Base-by-base conservation (phyloP, 805 yeast species). In the Nakazawaea pomicola region DNA sequence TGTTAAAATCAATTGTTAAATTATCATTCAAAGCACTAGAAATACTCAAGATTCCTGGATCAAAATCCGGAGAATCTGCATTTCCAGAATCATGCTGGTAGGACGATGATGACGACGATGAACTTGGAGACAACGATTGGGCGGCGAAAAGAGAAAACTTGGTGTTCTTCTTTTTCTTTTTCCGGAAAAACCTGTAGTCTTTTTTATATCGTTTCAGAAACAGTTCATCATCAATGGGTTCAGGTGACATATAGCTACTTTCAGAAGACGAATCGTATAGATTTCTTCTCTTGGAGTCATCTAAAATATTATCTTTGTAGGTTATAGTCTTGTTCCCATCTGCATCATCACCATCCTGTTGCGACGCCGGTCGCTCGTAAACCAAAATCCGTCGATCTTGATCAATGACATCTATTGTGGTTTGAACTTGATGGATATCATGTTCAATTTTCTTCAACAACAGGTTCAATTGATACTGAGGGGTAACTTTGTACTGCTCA, bases 1-100 rank as follows among this genome's bases (percentile, higher is more conserved):
- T 5, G 20, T 29, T 30, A 23, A 29, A 38, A 38, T 68, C 67
- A 1, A 64, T 43, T 40, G 12, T 7, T 14, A 35, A 24, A 5
- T 16, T 4, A 17, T 27, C 33, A 18, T 28, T 28, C 27, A 36
- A 20, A 11, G 10, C 34, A 29, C 28, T 20, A 11, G 34, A 29
- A 15, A 29, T 20, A 4, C 29, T 20, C 18, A 36, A 29, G 16
- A 16, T 14, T 29, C 34, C 34, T 6, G 20, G 33, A 29, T 36
- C 34, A 20, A 29, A 9, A 36, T 36, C 27, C 29, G 21, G 7
- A 18, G 23, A 8, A 23, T 24, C 14, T 23, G 16, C 9, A 16
- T 6, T 12, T 23, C 25, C 15, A 9, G 33, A 30, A 30, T 17
- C 23, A 17, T 30, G 23, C 23, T 3, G 10, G 6, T 3, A 24